Base-by-base conservation (phyloP, 805 yeast genomes). In the Kuraishia floccosa region DNA sequence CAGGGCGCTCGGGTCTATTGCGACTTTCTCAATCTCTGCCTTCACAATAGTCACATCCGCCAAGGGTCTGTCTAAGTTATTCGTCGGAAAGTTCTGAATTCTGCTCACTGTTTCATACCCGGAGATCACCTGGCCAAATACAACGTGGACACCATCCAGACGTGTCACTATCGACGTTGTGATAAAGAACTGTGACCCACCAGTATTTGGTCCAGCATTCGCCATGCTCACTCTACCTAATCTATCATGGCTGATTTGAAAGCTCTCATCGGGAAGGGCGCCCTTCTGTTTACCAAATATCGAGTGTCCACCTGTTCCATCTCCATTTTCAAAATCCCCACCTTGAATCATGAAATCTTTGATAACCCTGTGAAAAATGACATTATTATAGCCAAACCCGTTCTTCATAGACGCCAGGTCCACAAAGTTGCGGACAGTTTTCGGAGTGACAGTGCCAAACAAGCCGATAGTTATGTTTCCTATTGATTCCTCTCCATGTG, bases 241-340 rank as follows among this genome's bases (percentile, higher is more conserved):
- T 44, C 60, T 54, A 50, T 65, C 68, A 48, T 66, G 72, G 43
- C 59, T 61, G 39, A 66, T 37, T 11, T 36, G 36, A 36, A 67
- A 67, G 51, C 75, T 81, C 64, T 86, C 96, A 52, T 86, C 96
- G 4, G 60, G 65, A 47, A 85, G 77, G 0, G 50, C 44, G 6
- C 56, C 54, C 9, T 23, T 23, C 46, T 63, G 65, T 34, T 60
- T 60, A 19, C 94, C 95, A 54, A 74, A 81, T 43, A 84, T 76
- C 17, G 93, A 80, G 42, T 65, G 63, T 10, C 96, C 94, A 17
- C 93, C 94, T 33, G 71, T 63, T 11, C 89, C 87, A 41, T 66
- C 63, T 24, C 54, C 55, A 17, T 65, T 67, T 40, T 80, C 76
- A 49, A 78, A 76, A 27, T 43, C 43, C 3, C 47, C 46, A 4